Conservation (phyloP, 768 basidiomycete species). For the Hirschioporus abietinus region DNA sequence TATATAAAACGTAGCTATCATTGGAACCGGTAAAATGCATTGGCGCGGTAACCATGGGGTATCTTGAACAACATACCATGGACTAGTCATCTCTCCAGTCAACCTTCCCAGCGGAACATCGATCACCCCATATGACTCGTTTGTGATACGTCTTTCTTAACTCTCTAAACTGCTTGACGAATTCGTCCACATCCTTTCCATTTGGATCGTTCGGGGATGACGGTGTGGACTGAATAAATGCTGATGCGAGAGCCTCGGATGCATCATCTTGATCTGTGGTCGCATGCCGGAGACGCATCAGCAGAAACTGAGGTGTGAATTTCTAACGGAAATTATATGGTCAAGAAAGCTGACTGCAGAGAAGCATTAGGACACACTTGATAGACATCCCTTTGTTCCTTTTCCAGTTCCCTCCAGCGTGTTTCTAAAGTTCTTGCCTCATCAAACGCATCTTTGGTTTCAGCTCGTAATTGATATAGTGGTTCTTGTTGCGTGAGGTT, state of each 20-base stretch:
- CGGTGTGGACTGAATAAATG: conserved; percentile 66
- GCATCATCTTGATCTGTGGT: conserved; percentile 86
- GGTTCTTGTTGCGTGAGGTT: conserved; percentile 74
- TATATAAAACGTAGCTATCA: not conserved
- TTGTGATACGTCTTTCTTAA: conserved; percentile 90
- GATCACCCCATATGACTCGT: conserved; percentile 82
- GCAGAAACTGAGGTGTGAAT: conserved; percentile 80
- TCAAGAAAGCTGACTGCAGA: conserved; percentile 12
- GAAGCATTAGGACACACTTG: conserved; percentile 46
- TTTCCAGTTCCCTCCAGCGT: conserved; percentile 82
- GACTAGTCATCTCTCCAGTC: conserved; percentile 70
- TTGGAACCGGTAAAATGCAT: not conserved
- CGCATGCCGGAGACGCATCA: conserved; percentile 82
- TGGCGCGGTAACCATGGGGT: not conserved
- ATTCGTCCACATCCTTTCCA: conserved; percentile 70
- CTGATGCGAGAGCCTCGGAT: conserved; percentile 79
- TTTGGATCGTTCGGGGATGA: conserved; percentile 22
- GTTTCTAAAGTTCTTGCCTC: conserved; percentile 77
- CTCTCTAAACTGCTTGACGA: conserved; percentile 85
- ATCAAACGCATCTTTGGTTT: conserved; percentile 85
- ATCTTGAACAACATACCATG: not conserved
- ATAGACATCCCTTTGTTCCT: conserved; percentile 84
- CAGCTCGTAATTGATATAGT: conserved; percentile 68
- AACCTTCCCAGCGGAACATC: conserved; percentile 83
- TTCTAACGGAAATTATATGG: conserved; percentile 41